Conservation (phyloP, 805 yeast species). For the Priceomyces carsonii region DNA sequence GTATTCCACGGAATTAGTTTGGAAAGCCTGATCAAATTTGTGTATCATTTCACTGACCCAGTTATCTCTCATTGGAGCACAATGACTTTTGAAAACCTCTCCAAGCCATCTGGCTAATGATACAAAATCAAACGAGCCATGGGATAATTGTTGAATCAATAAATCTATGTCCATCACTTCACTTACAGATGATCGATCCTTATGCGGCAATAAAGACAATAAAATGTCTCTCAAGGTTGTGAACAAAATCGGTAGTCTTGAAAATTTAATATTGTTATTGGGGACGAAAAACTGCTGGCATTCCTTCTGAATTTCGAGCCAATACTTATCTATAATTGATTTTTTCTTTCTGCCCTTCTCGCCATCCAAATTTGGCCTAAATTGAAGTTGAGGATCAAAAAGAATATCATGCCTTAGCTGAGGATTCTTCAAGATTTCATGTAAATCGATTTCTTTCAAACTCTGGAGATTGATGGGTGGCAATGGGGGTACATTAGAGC, state of each 20-base stretch:
- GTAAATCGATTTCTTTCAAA: slow-evolving; percentile 81
- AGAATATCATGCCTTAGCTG: slow-evolving; percentile 90
- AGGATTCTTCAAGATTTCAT: slow-evolving; percentile 87
- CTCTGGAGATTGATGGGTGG: slow-evolving; percentile 87
- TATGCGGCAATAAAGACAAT: slow-evolving; percentile 71
- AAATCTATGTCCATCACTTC: slow-evolving; percentile 77
- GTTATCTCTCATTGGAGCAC: slow-evolving; percentile 93
- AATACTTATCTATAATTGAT: slow-evolving; percentile 74
- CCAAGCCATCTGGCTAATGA: slow-evolving; percentile 74
- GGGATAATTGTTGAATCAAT: slow-evolving; percentile 70
- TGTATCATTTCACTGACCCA: slow-evolving; percentile 84
- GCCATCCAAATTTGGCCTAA: slow-evolving; percentile 88
- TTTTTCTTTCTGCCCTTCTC: slow-evolving; percentile 84
- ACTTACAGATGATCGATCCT: slow-evolving; percentile 65
- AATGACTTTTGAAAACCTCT: slow-evolving; percentile 77
- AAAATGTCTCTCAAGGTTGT: slow-evolving; percentile 77
- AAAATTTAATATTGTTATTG: slow-evolving; percentile 23
- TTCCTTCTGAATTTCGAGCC: slow-evolving; percentile 76
- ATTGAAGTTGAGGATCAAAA: slow-evolving; percentile 89
- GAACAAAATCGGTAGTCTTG: slow-evolving; percentile 68
- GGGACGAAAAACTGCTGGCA: slow-evolving; percentile 44
- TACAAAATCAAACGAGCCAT: slow-evolving; percentile 71
- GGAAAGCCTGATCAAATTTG: slow-evolving; percentile 53
- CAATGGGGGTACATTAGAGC: slow-evolving; percentile 41
- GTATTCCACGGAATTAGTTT: slow-evolving; percentile 44